Percentiles rank a stretch among this genome's conserved stretches.
These are phyloP conservation scores for Monotropa hypopitys DNA, from an alignment of 179 eudicot genomes.

Conservation along the genomic window DNA sequence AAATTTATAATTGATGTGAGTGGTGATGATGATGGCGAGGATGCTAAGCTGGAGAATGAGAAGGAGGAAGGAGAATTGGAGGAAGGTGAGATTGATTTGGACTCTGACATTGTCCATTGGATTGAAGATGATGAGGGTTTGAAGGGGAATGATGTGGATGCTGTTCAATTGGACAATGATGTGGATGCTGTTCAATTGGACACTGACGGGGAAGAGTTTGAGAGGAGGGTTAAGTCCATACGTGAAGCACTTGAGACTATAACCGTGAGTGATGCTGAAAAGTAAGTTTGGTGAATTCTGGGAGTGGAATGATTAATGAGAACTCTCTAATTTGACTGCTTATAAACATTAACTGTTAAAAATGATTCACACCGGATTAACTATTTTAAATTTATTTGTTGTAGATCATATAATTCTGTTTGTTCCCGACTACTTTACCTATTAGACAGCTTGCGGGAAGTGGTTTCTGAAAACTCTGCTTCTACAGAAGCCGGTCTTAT, in stretches of 20 bases:
- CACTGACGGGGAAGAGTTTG: conserved; percentile 23
- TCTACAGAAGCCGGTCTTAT: conserved; percentile 42
- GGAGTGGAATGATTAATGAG: background rate
- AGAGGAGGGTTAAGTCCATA: conserved; percentile 38
- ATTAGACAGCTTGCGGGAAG: conserved; percentile 35
- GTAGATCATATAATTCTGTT: conserved; percentile 53
- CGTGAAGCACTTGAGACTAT: conserved; percentile 48
- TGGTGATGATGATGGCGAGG: conserved; percentile 14
- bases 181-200: conserved; percentile 6
- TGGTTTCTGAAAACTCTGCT: conserved; percentile 37
- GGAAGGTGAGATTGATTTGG: conserved; percentile 20
- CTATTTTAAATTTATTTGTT: conserved; percentile 7
- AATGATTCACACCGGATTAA: conserved; percentile 1
- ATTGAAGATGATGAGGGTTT: conserved; percentile 66
- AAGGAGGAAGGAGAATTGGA: conserved; percentile 38
- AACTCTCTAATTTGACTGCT: background rate
- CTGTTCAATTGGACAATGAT: conserved; percentile 8
- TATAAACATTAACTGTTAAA: background rate
- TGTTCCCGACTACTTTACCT: conserved; percentile 45
- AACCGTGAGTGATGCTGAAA: conserved; percentile 35
- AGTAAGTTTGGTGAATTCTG: conserved; percentile 35
- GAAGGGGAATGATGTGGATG: conserved; percentile 75
- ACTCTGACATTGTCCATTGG: conserved; percentile 1
- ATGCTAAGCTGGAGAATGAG: conserved; percentile 21
- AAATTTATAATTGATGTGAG: conserved; percentile 28